phyloP scores from a whole-genome alignment of 352 stramenopile genomes.

The Phytophthora hibernalis region DNA sequence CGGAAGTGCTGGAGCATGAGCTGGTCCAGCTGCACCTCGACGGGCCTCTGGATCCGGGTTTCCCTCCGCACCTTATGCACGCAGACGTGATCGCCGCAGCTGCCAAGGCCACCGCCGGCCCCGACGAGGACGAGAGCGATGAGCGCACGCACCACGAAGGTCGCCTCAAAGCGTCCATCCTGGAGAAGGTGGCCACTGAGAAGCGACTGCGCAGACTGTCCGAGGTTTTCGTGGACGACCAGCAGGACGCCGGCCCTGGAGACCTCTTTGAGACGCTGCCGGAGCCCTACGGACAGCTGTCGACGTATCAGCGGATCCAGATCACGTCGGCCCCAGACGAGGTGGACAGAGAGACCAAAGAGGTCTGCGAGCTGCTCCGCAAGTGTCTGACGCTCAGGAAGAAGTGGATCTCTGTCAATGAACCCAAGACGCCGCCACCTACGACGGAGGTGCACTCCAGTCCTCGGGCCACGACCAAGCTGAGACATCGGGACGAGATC shows the following conservation, averaged over 20 bases:
- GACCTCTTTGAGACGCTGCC: slow-evolving; percentile 84
- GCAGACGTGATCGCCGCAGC: slow-evolving; percentile 36
- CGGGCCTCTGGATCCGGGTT: slow-evolving; percentile 6
- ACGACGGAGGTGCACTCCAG: slow-evolving; percentile 35
- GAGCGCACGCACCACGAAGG: slow-evolving; percentile 63
- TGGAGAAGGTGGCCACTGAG: slow-evolving; percentile 79
- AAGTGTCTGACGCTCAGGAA: slow-evolving; percentile 75
- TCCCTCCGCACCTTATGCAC: slow-evolving; percentile 36
- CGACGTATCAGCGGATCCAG: slow-evolving; percentile 79
- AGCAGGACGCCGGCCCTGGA: slow-evolving; percentile 28
- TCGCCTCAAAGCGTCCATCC: slow-evolving; percentile 75
- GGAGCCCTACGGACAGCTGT: slow-evolving; percentile 77
- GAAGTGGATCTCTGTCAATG: slow-evolving; percentile 76
- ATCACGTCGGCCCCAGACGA: slow-evolving; percentile 75
- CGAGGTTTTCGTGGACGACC: slow-evolving; percentile 38
- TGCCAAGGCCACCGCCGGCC: slow-evolving; percentile 28
- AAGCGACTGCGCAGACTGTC: slow-evolving; percentile 72
- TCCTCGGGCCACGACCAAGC: slow-evolving; percentile 42
- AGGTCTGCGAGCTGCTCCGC: slow-evolving; percentile 81
- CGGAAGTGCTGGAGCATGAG: slow-evolving; percentile 20
- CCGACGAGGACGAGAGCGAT: slow-evolving; percentile 42
- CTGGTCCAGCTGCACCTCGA: slow-evolving; percentile 20
- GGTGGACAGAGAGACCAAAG: slow-evolving; percentile 75
- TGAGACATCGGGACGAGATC: slow-evolving; percentile 80
- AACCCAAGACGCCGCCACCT: slow-evolving; percentile 28